Base-by-base conservation (phyloP, 805 yeast species). In the Saturnispora bothae region DNA sequence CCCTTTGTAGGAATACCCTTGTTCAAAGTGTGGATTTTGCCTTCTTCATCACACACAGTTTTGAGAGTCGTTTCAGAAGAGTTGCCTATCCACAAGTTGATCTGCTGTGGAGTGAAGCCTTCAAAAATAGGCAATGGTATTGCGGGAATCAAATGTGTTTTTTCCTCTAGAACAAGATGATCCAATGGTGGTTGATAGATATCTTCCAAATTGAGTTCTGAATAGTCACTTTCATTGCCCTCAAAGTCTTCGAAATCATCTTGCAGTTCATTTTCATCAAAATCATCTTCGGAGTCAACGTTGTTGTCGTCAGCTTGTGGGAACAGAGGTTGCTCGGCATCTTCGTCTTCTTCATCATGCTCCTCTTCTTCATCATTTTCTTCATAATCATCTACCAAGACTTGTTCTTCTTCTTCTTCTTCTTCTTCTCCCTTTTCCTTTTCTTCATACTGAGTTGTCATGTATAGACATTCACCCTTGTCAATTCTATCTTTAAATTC, bases 81-180 rank as follows among this genome's bases (percentile, higher is more conserved):
- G 26, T 41, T 42, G 4, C 88, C 88, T 59, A 78, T 65, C 89
- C 89, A 81, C 5, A 81, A 56, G 49, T 81, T 81, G 25, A 81
- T 73, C 51, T 81, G 88, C 52, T 81, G 88, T 1, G 86, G 75
- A 1, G 70, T 54, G 10, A 78, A 53, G 2, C 48, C 52, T 7
- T 41, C 33, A 3, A 36, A 29, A 8, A 41, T 28, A 4, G 31
- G 22, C 6, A 36, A 28, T 5, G 47, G 39, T 15, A 34, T 38
- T 56, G 48, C 39, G 76, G 54, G n/a, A 68, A 52, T 1, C 42
- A 45, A 0, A 75, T 78, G 12, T 53, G 50, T 14, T 40, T 47
- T 41, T 5, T 28, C 36, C 13, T 34, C 26, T 10, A 38, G 1
- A 60, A 48, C 23, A 36, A 71, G 53, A 25, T 61, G 62, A 1